Conservation (phyloP, 2,329 filamentous ascomycete genomes). For the Diplodia mutila region DNA sequence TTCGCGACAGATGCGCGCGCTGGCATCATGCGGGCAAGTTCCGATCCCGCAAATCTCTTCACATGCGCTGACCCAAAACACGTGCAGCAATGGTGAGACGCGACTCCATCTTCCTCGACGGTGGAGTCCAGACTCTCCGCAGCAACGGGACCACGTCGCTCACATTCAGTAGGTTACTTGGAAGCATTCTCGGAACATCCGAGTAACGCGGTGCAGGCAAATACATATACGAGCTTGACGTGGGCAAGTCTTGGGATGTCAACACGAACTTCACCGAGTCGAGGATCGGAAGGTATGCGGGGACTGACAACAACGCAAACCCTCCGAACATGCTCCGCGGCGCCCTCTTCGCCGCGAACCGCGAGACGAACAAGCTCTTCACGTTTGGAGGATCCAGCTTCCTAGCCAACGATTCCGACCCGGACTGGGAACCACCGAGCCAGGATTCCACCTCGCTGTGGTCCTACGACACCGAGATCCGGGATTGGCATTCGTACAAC, state of each 20-base stretch:
- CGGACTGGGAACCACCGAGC: slow-evolving; percentile 34
- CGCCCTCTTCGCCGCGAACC: slow-evolving; percentile 34
- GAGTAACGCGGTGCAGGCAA: too few species aligned
- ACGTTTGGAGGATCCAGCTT: slow-evolving; percentile 41
- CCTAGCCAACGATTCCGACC: slow-evolving; percentile 36
- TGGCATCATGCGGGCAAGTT: neutral
- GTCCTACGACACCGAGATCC: slow-evolving; percentile 34
- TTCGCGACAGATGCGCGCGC: neutral
- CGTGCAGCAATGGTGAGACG: slow-evolving; percentile 21
- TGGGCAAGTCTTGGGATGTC: slow-evolving; percentile 39
- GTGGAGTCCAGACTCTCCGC: slow-evolving; percentile 18
- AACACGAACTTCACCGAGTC: slow-evolving; percentile 36
- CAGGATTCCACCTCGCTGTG: slow-evolving; percentile 37
- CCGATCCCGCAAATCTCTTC: neutral
- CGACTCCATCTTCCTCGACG: slow-evolving; percentile 18
- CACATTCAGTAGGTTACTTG: slow-evolving; percentile 25
- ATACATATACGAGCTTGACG: slow-evolving; percentile 31
- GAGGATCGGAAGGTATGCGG: slow-evolving; percentile 29
- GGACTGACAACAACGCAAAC: slow-evolving; percentile 28
- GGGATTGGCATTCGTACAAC: slow-evolving; percentile 31
- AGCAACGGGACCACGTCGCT: slow-evolving; percentile 6
- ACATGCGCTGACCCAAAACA: neutral
- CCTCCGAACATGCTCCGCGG: slow-evolving; percentile 37
- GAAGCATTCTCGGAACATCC: too few species aligned
- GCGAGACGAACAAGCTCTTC: slow-evolving; percentile 34